phyloP scores from a whole-genome alignment of 345 rosid species.

The Hibiscus mutabilis region DNA sequence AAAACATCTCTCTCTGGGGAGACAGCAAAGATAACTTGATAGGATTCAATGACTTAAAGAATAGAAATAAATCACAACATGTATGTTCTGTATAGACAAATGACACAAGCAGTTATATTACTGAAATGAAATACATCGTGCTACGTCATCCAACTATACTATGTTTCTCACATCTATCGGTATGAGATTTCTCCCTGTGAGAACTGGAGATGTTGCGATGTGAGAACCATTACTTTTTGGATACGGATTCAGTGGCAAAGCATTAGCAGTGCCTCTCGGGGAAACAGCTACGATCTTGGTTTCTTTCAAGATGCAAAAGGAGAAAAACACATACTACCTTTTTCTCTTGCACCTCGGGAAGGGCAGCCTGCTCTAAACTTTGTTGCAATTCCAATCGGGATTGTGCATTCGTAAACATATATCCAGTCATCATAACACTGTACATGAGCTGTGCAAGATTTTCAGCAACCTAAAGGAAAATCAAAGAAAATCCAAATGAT shows the following conservation, averaged over 20 bases:
- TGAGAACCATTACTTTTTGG: background rate
- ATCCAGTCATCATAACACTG: conserved; percentile 94
- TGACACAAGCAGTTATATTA: background rate
- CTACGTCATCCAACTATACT: background rate
- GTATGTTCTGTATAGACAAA: background rate
- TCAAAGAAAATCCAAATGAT: conserved; percentile 2
- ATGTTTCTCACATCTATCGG: background rate
- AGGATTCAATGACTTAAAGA: background rate
- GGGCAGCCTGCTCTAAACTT: conserved; percentile 84
- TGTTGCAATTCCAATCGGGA: conserved; percentile 86
- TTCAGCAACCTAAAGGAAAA: conserved; percentile 75
- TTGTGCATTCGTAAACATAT: conserved; percentile 91
- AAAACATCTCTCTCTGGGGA: background rate
- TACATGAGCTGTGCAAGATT: conserved; percentile 98
- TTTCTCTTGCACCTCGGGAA: conserved; percentile 61
- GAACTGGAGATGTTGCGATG: background rate
- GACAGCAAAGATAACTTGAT: background rate
- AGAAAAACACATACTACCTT: conserved; percentile 47
- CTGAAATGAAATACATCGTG: background rate
- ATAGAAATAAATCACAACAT: background rate
- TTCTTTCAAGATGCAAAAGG: background rate
- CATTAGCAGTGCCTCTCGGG: background rate
- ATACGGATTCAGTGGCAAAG: background rate
- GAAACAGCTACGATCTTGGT: background rate
- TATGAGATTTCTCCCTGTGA: background rate